Conservation (phyloP, 495 filamentous ascomycete species). For the Margaritispora aquatica region DNA sequence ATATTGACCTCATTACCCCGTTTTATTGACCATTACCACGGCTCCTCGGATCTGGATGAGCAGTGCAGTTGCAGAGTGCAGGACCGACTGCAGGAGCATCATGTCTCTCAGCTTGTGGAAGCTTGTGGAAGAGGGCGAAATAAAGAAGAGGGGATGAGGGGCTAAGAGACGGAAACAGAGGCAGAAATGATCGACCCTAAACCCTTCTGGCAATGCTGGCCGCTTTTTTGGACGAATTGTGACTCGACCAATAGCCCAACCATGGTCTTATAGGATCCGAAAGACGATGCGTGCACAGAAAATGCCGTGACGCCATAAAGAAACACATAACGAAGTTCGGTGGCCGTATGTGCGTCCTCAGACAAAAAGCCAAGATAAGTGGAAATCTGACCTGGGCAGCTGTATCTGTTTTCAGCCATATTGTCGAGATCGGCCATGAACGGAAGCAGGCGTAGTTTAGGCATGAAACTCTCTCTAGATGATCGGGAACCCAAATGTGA, state of each 20-base stretch:
- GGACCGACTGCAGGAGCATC: too few species aligned
- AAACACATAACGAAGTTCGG: neutral
- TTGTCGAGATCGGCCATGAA: neutral
- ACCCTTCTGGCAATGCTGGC: neutral
- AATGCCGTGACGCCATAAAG: neutral
- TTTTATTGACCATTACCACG: neutral
- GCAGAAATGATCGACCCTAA: conserved; percentile 1
- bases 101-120: too few species aligned
- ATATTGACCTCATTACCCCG: neutral
- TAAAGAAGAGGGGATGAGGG: neutral
- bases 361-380: neutral
- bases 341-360: neutral
- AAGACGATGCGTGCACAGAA: too few species aligned
- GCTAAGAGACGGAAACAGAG: neutral
- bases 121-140: neutral
- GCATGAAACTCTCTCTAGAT: too few species aligned
- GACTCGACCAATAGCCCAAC: neutral
- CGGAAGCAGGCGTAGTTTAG: neutral
- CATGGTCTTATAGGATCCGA: too few species aligned
- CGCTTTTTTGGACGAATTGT: neutral
- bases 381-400: neutral
- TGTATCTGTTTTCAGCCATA: neutral
- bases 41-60: neutral
- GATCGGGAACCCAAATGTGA: too few species aligned
- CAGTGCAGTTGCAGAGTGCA: neutral